These are phyloP conservation scores for Colletotrichum sp. DNA, from an alignment of 2,329 filamentous ascomycete species.

Conservation along the genomic window DNA sequence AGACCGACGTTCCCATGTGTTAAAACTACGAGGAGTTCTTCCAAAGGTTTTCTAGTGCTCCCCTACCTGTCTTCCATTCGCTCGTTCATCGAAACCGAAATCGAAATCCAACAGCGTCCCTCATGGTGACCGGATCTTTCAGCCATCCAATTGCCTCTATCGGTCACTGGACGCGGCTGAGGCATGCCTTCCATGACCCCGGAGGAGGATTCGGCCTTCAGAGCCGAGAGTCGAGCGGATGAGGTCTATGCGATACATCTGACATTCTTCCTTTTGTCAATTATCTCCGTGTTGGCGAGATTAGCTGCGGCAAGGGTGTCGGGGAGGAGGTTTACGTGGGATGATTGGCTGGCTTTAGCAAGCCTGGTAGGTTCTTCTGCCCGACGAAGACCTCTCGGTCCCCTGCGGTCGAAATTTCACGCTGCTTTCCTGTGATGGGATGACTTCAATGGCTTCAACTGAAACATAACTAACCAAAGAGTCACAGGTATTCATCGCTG, in stretches of 20 bases:
- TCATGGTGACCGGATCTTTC: neutral
- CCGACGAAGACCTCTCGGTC: neutral
- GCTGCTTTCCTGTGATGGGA: neutral
- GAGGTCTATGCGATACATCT: constrained; percentile 1
- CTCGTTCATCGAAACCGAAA: neutral
- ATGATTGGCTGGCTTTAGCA: constrained; percentile 10
- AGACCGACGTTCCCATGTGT: neutral
- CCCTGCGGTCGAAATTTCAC: neutral
- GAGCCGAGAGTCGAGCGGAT: neutral
- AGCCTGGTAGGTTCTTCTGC: neutral
- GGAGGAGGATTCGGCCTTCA: neutral
- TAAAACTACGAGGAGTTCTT: neutral
- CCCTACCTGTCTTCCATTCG: neutral
- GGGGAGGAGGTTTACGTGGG: neutral
- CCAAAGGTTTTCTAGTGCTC: neutral
- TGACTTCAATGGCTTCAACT: neutral
- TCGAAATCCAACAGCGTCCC: neutral
- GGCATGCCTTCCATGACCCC: constrained; percentile 5
- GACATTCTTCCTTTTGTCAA: neutral
- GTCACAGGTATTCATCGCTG: neutral
- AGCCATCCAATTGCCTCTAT: neutral
- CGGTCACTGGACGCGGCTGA: neutral
- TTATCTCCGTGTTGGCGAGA: neutral
- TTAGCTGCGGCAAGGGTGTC: neutral
- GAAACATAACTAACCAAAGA: neutral